Percentiles rank a stretch among this genome's conserved stretches.
These are phyloP conservation scores for Bruguiera gymnorhiza DNA, from an alignment of 345 rosid genomes.

Conservation along the genomic window DNA sequence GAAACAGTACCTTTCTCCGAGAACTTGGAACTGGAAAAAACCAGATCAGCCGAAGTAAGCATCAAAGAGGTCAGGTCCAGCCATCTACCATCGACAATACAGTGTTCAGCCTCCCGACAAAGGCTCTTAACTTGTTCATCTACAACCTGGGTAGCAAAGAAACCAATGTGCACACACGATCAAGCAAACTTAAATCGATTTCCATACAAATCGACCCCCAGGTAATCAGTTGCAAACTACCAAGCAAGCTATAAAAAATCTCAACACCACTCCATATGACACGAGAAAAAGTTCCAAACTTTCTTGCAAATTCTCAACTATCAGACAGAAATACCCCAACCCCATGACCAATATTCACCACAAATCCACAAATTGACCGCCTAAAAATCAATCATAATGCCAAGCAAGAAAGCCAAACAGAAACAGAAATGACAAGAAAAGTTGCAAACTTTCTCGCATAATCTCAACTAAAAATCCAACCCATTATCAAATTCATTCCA, in stretches of 20 bases:
- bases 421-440: not conserved
- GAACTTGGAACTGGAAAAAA: slow-evolving; percentile 63
- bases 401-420: not conserved
- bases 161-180: not conserved
- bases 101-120: slow-evolving; percentile 76
- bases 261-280: too few species aligned
- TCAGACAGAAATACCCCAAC: not conserved
- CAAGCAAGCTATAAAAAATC: not conserved
- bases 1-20: slow-evolving; percentile 72
- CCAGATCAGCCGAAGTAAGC: slow-evolving; percentile 85
- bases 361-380: not conserved
- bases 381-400: not conserved
- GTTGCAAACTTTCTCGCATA: not conserved
- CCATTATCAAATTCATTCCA: not conserved
- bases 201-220: not conserved
- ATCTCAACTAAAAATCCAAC: not conserved
- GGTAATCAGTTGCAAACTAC: not conserved
- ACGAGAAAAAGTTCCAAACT: too few species aligned
- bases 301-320: not conserved
- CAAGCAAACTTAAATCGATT: not conserved
- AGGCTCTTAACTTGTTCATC: slow-evolving; percentile 73
- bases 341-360: not conserved
- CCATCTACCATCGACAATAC: slow-evolving; percentile 61
- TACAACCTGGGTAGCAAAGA: slow-evolving; percentile 44
- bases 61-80: slow-evolving; percentile 75